Conservation (phyloP, 192 early-diverging fungal species). For the Phlyctochytrium bullatum region DNA sequence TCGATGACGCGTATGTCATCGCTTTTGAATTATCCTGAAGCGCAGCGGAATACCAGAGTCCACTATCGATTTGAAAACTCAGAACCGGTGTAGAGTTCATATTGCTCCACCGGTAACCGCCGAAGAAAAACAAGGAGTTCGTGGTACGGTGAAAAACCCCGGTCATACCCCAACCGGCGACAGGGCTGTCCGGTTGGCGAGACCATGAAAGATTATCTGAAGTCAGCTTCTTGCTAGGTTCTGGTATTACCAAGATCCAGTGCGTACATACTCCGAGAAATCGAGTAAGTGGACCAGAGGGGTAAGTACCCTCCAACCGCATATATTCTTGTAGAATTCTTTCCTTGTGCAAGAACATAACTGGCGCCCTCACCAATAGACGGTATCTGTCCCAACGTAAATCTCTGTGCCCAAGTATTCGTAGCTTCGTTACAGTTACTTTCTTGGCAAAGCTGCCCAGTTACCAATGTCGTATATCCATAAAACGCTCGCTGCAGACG, state of each 20-base stretch:
- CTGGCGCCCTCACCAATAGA: constrained; percentile 13
- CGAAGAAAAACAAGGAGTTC: constrained; percentile 34
- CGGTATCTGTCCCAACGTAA: constrained; percentile 6
- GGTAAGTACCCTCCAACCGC: constrained; percentile 23
- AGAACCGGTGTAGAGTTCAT: not conserved
- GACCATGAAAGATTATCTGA: constrained; percentile 20
- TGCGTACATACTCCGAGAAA: constrained; percentile 12
- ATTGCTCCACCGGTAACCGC: constrained; percentile 25
- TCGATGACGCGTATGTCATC: constrained; percentile 6
- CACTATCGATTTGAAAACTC: constrained; percentile 33
- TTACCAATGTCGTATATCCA: constrained; percentile 18
- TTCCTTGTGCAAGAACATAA: constrained; percentile 15
- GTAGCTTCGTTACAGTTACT: not conserved
- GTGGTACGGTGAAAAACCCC: constrained; percentile 27
- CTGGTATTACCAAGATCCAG: constrained; percentile 9
- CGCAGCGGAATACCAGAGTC: constrained; percentile 30
- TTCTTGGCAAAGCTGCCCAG: not conserved
- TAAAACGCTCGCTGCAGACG: not conserved
- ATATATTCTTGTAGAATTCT: constrained; percentile 10
- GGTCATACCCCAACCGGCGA: constrained; percentile 17
- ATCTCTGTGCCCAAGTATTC: not conserved
- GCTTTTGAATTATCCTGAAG: constrained; percentile 6
- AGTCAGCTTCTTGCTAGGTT: not conserved
- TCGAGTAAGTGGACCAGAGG: not conserved
- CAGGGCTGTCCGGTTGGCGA: constrained; percentile 15